Evolutionary conservation across 2,329 filamentous ascomycete species (phyloP), one percentile per base, ranked within the genome.

Genomic region (Pseudopyricularia cyperi): DNA sequence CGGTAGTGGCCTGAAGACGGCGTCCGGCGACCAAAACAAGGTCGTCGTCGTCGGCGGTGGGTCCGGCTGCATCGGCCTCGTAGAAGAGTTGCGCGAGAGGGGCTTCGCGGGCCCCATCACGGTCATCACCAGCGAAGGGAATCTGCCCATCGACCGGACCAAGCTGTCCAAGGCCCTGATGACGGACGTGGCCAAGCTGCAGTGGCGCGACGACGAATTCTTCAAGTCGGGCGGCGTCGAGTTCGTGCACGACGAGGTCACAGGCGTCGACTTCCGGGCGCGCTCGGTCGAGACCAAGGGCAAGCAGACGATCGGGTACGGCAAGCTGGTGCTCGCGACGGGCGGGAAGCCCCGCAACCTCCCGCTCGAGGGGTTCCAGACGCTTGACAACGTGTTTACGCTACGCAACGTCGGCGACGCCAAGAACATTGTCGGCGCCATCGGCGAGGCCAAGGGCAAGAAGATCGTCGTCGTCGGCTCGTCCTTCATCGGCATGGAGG

Each of bases 401-500:
- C 76, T 98, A 11, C 81, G 93, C 52, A 83, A 74, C 11, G 73
- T 94, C n/a, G 76, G 83, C 42, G 83, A 97, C 62, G 80, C 83
- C 1, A 80, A 90, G 64, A 76, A 75, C 54, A 96, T 98, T 57
- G 75, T 89, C 26, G 75, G 73, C 1, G 88, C 89, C 7, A 86
- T 95, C 47, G 89, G 89, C 30, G 80, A 87, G 48, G 74, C 80
- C 44, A 85, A 87, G 63, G 82, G 81, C 54, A 96, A 95, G 76
- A 96, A 95, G 67, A 82, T 98, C 58, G 89, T 95, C 47, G 76
- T 98, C 14, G 75, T 98, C 52, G 93, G 93, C 39, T 91, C 86
- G 54, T 95, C 89, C 1, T 98, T 98, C 68, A 98, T 98, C 62
- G 93, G 93, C 39, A 94, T 98, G 87, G 93, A 98, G 68, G 80